Evolutionary conservation across 352 stramenopile species (phyloP).

Genomic region (Saprolegnia diclina): DNA sequence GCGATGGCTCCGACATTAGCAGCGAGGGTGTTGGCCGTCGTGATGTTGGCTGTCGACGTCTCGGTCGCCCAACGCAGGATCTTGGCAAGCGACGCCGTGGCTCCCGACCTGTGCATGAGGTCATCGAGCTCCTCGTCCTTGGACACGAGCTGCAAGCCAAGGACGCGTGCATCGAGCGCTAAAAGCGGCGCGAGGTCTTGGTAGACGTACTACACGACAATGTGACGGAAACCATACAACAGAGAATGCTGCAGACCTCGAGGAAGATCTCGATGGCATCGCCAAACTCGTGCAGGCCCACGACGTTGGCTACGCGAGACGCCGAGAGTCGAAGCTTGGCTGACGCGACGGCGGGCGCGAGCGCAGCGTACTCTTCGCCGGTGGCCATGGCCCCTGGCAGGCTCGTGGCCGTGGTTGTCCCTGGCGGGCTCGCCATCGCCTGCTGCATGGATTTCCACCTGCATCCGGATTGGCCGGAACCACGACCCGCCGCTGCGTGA

Average conservation of each 20-base stretch:
- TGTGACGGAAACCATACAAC: not conserved
- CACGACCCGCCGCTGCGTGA: not conserved
- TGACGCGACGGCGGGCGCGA: not conserved
- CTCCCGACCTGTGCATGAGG: slow-evolving; percentile 49
- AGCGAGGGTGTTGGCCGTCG: not conserved
- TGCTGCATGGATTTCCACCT: too few species aligned
- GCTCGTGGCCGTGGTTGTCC: too few species aligned
- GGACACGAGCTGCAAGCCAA: slow-evolving; percentile 45
- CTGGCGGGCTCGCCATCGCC: too few species aligned
- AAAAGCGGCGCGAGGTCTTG: slow-evolving; percentile 56
- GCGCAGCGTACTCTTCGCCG: too few species aligned
- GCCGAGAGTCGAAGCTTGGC: slow-evolving; percentile 49
- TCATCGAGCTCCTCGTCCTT: slow-evolving; percentile 53
- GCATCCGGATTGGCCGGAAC: too few species aligned
- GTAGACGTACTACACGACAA: slow-evolving; percentile 36
- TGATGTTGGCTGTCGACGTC: not conserved
- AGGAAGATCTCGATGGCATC: slow-evolving; percentile 45
- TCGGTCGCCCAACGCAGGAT: slow-evolving; percentile 48
- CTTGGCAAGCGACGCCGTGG: slow-evolving; percentile 34
- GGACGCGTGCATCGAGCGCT: slow-evolving; percentile 36
- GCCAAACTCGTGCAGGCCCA: slow-evolving; percentile 67
- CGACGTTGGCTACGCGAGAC: slow-evolving; percentile 61
- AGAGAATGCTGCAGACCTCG: slow-evolving; percentile 29
- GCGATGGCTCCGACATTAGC: slow-evolving; percentile 27
- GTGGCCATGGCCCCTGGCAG: too few species aligned